Evolutionary conservation across 106 monocot genomes (phyloP).

Genomic region (Dactylorhiza incarnata): DNA sequence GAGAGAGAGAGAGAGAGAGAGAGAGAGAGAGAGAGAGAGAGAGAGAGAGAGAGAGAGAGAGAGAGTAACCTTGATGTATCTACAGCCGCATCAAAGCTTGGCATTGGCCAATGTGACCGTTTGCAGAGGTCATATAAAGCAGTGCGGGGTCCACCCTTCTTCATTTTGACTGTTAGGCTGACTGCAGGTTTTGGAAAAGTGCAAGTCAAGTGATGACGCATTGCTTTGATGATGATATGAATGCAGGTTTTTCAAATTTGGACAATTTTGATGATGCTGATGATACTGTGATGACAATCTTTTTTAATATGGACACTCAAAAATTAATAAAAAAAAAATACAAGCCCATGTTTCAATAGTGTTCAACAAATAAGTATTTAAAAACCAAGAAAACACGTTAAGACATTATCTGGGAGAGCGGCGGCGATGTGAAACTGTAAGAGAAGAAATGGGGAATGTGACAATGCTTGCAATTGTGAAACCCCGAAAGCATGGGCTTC

Average conservation of each 20-base stretch:
- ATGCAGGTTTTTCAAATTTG: neutral
- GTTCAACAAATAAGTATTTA: no score
- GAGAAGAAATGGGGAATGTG: no score
- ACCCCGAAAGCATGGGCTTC: no score
- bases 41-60: neutral
- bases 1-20: neutral
- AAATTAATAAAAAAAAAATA: no score
- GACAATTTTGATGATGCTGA: neutral
- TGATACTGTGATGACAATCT: no score
- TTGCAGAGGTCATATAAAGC: slow-evolving; percentile 73
- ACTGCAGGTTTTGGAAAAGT: slow-evolving; percentile 5
- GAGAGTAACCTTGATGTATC: slow-evolving; percentile 27
- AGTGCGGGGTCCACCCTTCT: slow-evolving; percentile 82
- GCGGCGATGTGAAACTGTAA: no score
- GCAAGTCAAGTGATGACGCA: neutral
- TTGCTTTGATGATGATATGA: neutral
- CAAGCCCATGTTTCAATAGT: no score
- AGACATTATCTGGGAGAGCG: no score
- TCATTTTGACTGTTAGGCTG: slow-evolving; percentile 40
- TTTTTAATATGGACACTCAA: no score
- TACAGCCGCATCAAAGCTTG: slow-evolving; percentile 39
- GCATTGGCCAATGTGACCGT: slow-evolving; percentile 68
- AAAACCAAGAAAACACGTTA: no score
- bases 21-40: neutral
- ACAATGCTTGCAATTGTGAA: no score